Percentiles rank a stretch among this genome's conserved stretches.
Evolutionary conservation across 1,284 basidiomycete genomes (phyloP).

Genomic region (Vanrija sp.): DNA sequence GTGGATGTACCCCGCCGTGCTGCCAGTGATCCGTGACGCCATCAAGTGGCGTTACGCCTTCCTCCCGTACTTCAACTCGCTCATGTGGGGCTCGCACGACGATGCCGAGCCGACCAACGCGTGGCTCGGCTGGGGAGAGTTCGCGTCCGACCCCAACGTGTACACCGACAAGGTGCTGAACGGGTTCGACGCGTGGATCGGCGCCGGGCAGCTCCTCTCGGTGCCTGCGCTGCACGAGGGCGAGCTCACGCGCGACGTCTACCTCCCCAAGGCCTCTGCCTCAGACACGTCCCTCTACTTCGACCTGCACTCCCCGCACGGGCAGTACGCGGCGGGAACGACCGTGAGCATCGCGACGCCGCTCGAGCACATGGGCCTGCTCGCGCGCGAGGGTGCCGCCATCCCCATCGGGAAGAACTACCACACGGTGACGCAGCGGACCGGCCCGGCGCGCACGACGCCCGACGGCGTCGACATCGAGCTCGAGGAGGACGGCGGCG

Average conservation of each 20-base stretch:
- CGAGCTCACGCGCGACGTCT: constrained; percentile 40
- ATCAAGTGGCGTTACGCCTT: constrained; percentile 51
- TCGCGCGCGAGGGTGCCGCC: constrained; percentile 48
- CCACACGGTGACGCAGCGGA: constrained; percentile 44
- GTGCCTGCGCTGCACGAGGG: constrained; percentile 45
- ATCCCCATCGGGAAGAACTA: constrained; percentile 49
- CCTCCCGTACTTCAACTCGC: constrained; percentile 44
- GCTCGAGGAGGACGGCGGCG: constrained; percentile 44
- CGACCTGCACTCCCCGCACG: constrained; percentile 33
- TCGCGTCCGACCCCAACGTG: constrained; percentile 45
- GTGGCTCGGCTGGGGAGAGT: constrained; percentile 48
- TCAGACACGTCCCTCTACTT: constrained; percentile 34
- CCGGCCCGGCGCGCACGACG: constrained; percentile 40
- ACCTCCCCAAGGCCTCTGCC: constrained; percentile 41
- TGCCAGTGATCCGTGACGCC: constrained; percentile 42
- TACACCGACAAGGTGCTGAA: constrained; percentile 44
- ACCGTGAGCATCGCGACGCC: constrained; percentile 43
- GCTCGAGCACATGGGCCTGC: constrained; percentile 47
- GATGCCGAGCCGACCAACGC: constrained; percentile 47
- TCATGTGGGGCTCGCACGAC: constrained; percentile 49
- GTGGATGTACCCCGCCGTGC: constrained; percentile 52
- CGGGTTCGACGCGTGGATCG: constrained; percentile 51
- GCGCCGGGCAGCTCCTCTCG: constrained; percentile 45
- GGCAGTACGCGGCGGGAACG: constrained; percentile 27
- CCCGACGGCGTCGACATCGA: constrained; percentile 46